Base-by-base conservation (phyloP, 441 rosid species). In the Breynia disticha region DNA sequence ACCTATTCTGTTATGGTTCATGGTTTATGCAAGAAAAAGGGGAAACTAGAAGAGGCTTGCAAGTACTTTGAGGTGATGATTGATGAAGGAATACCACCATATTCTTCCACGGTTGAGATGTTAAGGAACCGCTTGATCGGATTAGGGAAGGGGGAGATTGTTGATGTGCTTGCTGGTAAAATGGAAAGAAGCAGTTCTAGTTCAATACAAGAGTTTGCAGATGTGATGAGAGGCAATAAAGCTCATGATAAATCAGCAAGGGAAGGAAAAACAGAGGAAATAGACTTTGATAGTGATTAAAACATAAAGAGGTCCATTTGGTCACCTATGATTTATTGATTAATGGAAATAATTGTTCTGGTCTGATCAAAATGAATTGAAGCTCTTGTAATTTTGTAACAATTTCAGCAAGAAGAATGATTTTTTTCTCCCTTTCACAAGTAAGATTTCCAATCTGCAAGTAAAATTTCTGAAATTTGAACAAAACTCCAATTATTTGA, bases 1-100 rank as follows among this genome's bases (percentile, higher is more conserved):
- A 83, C 98, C 4, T 83, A 81, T 59, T 59, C 96, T 0, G 95
- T 88, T 35, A 83, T 91, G 90, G 67, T 91, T 42, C 94, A 85
- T 73, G 93, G 87, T 4, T 72, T 85, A 59, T 73, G 80, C 69
- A 83, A 86, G 76, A 85, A 86, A 76, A 80, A 64, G 47, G 86
- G 83, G 46, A 82, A 87, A 66, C 66, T 83, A 8, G 95, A 84
- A 62, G 95, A 87, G 61, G 96, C 94, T 3, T 79, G 95, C 62
- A 78, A 59, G 59, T 87, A 85, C 74, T 91, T 91, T 55, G 96
- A 91, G 83, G 75, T 76, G 84, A 87, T 91, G 96, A 64, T 91
- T 49, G 96, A 91, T 59, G 95, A 82, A 56, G 89, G 96, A 45
- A 72, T 86, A 50, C 98, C 96, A 4, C 95, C 96, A 3, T 91